A percentile compares a stretch with the other conserved stretches of the same genome.
phyloP scores from a whole-genome alignment of 352 stramenopile species.

The Globisporangium barbulae region DNA sequence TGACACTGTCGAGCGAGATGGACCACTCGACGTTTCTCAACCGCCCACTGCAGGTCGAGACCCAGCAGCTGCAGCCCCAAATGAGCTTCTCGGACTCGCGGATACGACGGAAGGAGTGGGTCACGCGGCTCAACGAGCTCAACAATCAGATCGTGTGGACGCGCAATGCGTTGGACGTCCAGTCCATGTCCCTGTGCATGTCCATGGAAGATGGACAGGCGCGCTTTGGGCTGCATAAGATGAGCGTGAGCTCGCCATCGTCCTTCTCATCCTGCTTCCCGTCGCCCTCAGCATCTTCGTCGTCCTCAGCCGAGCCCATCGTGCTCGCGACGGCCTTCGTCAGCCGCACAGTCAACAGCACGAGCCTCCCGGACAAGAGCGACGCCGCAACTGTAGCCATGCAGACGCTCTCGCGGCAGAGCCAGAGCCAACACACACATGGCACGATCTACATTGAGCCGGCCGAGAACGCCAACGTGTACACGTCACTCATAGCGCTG shows the following conservation, averaged over 20 bases:
- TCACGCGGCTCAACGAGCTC: conserved; percentile 17
- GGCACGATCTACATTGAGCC: conserved; percentile 22
- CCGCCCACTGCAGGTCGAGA: neutral
- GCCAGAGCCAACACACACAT: conserved; percentile 16
- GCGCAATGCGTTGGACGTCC: neutral
- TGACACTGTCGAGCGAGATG: neutral
- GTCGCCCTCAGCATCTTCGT: neutral
- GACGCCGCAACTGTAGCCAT: conserved; percentile 5
- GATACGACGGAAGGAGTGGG: conserved; percentile 46
- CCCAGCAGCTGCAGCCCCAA: neutral
- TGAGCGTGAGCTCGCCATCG: conserved; percentile 6
- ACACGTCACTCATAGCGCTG: conserved; percentile 19
- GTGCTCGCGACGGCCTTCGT: conserved; percentile 40
- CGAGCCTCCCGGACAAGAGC: neutral
- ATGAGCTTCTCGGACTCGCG: conserved; percentile 10
- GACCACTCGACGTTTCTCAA: neutral
- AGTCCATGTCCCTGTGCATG: neutral
- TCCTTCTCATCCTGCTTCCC: conserved; percentile 13
- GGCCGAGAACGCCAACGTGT: conserved; percentile 32
- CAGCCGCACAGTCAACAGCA: conserved; percentile 18
- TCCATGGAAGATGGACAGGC: neutral
- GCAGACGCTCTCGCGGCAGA: neutral
- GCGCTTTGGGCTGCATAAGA: conserved; percentile 7
- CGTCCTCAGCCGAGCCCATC: conserved; percentile 21
- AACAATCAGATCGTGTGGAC: conserved; percentile 34